A percentile compares a stretch with the other conserved stretches of the same genome.
phyloP scores from a whole-genome alignment of 1,284 basidiomycete species.

The Ustilago shanxiensis region DNA sequence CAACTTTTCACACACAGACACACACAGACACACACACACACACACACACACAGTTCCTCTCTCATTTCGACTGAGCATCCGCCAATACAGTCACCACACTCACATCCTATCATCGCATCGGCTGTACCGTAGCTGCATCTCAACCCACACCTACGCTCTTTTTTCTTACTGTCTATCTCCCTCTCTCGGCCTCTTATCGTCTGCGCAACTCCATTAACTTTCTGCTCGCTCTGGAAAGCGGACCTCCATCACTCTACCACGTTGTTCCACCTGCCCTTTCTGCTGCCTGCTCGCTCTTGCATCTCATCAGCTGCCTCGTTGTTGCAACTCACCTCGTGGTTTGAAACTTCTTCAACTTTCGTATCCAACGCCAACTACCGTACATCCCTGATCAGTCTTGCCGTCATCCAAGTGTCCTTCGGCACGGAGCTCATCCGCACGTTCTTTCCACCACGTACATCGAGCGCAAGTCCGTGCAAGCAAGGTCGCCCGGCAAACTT shows the following conservation, averaged over 20 bases:
- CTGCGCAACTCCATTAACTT: not conserved
- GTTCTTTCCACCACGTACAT: too few relatives aligned
- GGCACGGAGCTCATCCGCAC: too few relatives aligned
- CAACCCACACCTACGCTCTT: constrained; percentile 6
- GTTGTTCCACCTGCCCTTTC: constrained; percentile 1
- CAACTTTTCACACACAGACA: too few relatives aligned
- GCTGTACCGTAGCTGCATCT: constrained; percentile 2
- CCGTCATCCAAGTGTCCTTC: not conserved
- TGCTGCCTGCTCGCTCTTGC: too few relatives aligned
- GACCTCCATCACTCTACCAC: not conserved
- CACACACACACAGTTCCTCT: too few relatives aligned
- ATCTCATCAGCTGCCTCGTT: not conserved
- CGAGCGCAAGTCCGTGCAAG: too few relatives aligned
- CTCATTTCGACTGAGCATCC: not conserved
- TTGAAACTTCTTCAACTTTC: not conserved
- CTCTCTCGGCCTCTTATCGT: not conserved
- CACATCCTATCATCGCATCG: not conserved
- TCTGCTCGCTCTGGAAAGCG: constrained; percentile 7
- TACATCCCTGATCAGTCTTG: not conserved
- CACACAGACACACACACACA: too few relatives aligned
- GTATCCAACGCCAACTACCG: not conserved
- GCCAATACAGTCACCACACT: not conserved
- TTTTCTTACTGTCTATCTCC: not conserved
- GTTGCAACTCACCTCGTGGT: constrained; percentile 1
- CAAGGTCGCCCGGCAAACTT: not conserved